Evolutionary conservation across 805 yeast genomes (phyloP).

Genomic region (Ogataea pilisensis): DNA sequence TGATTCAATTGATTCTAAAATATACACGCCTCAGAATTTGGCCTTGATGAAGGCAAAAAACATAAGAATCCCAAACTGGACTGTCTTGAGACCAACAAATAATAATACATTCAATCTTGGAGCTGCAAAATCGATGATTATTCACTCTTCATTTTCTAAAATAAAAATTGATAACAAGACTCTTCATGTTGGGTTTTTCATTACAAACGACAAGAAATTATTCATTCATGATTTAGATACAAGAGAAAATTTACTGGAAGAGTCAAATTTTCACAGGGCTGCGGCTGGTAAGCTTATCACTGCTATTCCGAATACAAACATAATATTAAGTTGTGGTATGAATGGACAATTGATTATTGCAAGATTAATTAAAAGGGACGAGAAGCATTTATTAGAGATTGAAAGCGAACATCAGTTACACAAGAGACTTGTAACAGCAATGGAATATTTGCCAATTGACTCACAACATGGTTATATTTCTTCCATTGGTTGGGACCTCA

Average conservation of each 20-base stretch:
- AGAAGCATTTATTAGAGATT: conserved; percentile 5
- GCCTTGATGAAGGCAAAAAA: conserved; percentile 16
- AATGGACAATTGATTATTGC: conserved; percentile 24
- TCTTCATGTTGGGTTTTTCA: conserved; percentile 20
- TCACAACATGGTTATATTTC: conserved; percentile 34
- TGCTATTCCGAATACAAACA: conserved; percentile 18
- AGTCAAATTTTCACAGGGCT: conserved; percentile 14
- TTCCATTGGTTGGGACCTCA: conserved; percentile 59
- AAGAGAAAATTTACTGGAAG: conserved; percentile 8
- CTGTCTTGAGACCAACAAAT: conserved; percentile 18
- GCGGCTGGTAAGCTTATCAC: conserved; percentile 19
- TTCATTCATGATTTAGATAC: conserved; percentile 23
- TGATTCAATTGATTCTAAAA: conserved; percentile 4
- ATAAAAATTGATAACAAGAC: conserved; percentile 6
- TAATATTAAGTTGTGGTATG: conserved; percentile 32
- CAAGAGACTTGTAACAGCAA: conserved; percentile 26
- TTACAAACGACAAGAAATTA: conserved; percentile 25
- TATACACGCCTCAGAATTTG: conserved; percentile 23
- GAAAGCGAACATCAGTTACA: conserved; percentile 23
- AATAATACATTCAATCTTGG: conserved; percentile 11
- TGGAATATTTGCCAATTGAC: conserved; percentile 14
- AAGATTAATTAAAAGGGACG: conserved; percentile 3
- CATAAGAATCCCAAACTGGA: conserved; percentile 25
- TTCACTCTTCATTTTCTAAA: conserved; percentile 16
- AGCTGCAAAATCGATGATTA: conserved; percentile 21